Conservation (phyloP, 495 filamentous ascomycete species). For the Pseudevernia furfuracea region DNA sequence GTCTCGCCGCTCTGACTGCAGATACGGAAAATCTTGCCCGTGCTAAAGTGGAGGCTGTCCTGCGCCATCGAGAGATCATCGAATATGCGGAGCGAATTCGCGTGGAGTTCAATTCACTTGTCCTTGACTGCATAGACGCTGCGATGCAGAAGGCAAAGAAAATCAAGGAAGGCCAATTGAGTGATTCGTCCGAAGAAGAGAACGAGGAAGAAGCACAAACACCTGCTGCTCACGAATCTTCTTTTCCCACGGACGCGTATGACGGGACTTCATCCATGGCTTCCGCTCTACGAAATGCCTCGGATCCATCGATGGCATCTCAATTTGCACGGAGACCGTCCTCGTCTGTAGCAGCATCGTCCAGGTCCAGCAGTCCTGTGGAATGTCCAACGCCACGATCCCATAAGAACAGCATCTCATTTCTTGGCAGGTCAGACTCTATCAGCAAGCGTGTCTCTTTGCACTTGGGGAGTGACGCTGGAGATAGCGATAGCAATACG, state of each 20-base stretch:
- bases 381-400: constrained; percentile 89
- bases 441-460: constrained; percentile 60
- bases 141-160: constrained; percentile 84
- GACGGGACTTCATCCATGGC: constrained; percentile 42
- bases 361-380: constrained; percentile 79
- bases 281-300: constrained; percentile 28
- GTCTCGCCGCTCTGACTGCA: constrained; percentile 73
- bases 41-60: constrained; percentile 84
- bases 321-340: constrained; percentile 44
- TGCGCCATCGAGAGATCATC: constrained; percentile 84
- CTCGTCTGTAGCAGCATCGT: constrained; percentile 54
- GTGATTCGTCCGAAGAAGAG: constrained; percentile 58
- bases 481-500: constrained; percentile 74
- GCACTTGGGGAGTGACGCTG: constrained; percentile 68
- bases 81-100: constrained; percentile 96
- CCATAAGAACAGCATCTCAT: constrained; percentile 58
- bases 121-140: constrained; percentile 89
- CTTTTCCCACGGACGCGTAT: constrained; percentile 30
- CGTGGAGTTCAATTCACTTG: constrained; percentile 79
- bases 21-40: constrained; percentile 78
- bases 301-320: constrained; percentile 32
- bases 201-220: constrained; percentile 32
- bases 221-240: constrained; percentile 28
- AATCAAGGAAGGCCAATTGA: constrained; percentile 77
- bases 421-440: constrained; percentile 53